phyloP scores from a whole-genome alignment of 345 rosid genomes.

The Carallia brachiata region DNA sequence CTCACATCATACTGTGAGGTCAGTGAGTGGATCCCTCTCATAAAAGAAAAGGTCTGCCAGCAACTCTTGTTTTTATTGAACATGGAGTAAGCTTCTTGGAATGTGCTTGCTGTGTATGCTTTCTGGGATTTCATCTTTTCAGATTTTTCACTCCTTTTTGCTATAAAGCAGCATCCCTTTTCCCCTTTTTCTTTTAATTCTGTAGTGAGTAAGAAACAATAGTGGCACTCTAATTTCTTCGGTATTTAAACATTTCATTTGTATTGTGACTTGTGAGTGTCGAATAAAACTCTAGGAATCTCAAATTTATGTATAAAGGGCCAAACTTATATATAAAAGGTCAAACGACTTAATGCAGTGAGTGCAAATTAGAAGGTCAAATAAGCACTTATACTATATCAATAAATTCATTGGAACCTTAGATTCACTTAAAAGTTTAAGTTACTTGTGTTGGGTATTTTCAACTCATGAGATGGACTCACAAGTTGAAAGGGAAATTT shows the following conservation, averaged over 20 bases:
- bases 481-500: too few relatives aligned
- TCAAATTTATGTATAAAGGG: too few relatives aligned
- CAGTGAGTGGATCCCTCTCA: background rate
- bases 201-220: slow-evolving; percentile 16
- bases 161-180: slow-evolving; percentile 17
- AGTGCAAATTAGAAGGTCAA: too few relatives aligned
- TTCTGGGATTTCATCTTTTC: background rate
- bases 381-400: too few relatives aligned
- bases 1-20: background rate
- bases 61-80: background rate
- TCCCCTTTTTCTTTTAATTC: background rate
- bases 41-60: background rate
- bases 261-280: background rate
- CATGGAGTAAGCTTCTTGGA: slow-evolving; percentile 13
- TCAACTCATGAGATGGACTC: too few relatives aligned
- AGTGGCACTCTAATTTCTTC: background rate
- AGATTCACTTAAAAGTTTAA: too few relatives aligned
- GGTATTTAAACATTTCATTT: slow-evolving; percentile 12
- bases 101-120: background rate
- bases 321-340: too few relatives aligned
- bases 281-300: too few relatives aligned
- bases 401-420: too few relatives aligned
- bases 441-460: too few relatives aligned
- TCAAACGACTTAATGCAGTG: too few relatives aligned
- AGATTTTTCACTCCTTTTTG: background rate